A percentile compares a stretch with the other conserved stretches of the same genome.
Conservation (phyloP, 1,284 basidiomycete genomes). For the Wallemia mellicola region DNA sequence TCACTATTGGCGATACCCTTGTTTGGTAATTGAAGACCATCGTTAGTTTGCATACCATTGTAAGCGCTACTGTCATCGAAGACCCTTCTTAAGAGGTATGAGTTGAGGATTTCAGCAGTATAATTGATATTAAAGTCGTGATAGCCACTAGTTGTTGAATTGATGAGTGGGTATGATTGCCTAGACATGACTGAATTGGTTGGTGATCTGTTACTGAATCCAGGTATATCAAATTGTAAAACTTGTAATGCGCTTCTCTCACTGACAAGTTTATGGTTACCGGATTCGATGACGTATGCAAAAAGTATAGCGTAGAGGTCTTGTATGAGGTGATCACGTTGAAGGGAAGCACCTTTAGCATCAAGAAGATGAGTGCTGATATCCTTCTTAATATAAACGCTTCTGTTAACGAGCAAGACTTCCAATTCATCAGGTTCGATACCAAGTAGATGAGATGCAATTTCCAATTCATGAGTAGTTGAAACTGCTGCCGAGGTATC, state of each 20-base stretch:
- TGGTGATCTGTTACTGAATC: slow-evolving; percentile 54
- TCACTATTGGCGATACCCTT: neutral
- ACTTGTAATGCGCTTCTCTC: slow-evolving; percentile 77
- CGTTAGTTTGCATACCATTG: neutral
- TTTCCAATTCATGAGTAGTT: slow-evolving; percentile 43
- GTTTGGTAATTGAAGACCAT: neutral
- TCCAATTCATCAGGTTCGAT: slow-evolving; percentile 45
- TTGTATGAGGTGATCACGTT: slow-evolving; percentile 75
- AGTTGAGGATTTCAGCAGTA: slow-evolving; percentile 35
- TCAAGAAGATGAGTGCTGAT: slow-evolving; percentile 87
- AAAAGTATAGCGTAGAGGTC: slow-evolving; percentile 82
- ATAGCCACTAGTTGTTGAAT: slow-evolving; percentile 33
- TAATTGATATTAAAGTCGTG: slow-evolving; percentile 93
- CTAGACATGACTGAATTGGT: slow-evolving; percentile 23
- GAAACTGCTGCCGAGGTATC: slow-evolving; percentile 63
- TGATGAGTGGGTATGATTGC: neutral
- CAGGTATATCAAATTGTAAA: slow-evolving; percentile 80
- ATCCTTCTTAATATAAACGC: slow-evolving; percentile 71
- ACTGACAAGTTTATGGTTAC: slow-evolving; percentile 73
- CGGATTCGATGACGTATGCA: slow-evolving; percentile 81
- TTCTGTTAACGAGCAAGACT: slow-evolving; percentile 64
- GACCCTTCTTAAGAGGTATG: neutral
- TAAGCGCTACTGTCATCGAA: neutral
- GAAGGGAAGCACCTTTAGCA: slow-evolving; percentile 65
- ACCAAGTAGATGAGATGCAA: slow-evolving; percentile 73